Evolutionary conservation across 2,329 filamentous ascomycete genomes (phyloP), one percentile per base, ranked within the genome.

Genomic region (Cordyceps militaris): DNA sequence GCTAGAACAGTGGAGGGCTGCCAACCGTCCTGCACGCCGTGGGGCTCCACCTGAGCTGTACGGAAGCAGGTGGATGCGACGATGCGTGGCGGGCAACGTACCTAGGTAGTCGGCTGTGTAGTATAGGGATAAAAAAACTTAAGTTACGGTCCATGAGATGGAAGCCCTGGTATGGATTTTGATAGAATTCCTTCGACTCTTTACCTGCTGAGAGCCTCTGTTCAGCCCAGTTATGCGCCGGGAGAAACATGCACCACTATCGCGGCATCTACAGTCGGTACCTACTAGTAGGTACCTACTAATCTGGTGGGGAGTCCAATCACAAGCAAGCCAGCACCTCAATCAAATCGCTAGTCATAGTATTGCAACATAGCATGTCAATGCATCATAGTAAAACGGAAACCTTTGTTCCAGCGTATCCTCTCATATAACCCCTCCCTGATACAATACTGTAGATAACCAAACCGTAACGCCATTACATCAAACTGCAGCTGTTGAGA

Each of bases 401-500:
- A 16, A 13, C 44, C 11, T 19, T 13, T 28, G 13, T 21, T 21
- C 10, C 47, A 16, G 3, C 13, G n/a, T 19, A 38, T 14, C 26
- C 24, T 19, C 16, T 40, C 46, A 28, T 48, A 56, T 8, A 38
- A 32, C n/a, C 16, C 47, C 14, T 9, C 48, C 13, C 34, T 52
- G 11, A 13, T 13, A 14, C n/a, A 26, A 8, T 19, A 16, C 13
- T 34, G 8, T 4, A 21, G 19, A 4, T 34, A n/a, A 19, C 4
- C 10, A 63, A 30, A n/a, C 30, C 42, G 62, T 57, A 32, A 19
- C 26, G 4, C 10, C 19, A 16, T 70, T 66, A 85, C 82, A 85
- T 84, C 4, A 84, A 67, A 32, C 58, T 71, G 65, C 82, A 84
- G 63, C 69, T 76, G 38, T 73, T 73, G 28, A 75, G 62, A 50